phyloP scores from a whole-genome alignment of 2,329 filamentous ascomycete genomes.

The Paecilomyces variotii region DNA sequence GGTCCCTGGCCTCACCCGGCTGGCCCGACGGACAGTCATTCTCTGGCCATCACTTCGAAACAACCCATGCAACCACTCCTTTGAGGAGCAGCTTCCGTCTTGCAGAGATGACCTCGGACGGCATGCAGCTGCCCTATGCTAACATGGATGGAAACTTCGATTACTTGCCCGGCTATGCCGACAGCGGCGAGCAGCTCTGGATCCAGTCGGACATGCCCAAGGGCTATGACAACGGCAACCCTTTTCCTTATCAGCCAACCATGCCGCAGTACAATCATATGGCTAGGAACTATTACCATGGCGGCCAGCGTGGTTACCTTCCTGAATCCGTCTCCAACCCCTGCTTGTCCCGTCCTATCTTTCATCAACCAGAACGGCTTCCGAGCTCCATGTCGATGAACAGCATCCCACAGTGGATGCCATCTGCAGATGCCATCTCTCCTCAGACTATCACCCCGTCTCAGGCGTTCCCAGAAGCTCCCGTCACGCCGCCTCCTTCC shows the following conservation, averaged over 20 bases:
- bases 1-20: conserved; percentile 27
- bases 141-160: conserved; percentile 25
- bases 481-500: conserved; percentile 29
- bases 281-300: conserved; percentile 27
- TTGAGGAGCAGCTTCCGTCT: conserved; percentile 28
- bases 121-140: conserved; percentile 24
- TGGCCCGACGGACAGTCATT: conserved; percentile 26
- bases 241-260: conserved; percentile 24
- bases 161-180: conserved; percentile 30
- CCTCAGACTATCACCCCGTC: conserved; percentile 29
- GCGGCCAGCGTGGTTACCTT: conserved; percentile 23
- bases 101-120: conserved; percentile 27
- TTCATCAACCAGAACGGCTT: conserved; percentile 28
- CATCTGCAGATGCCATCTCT: conserved; percentile 22
- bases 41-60: conserved; percentile 21
- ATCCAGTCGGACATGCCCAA: conserved; percentile 29
- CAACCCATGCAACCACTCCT: conserved; percentile 21
- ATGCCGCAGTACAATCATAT: conserved; percentile 29
- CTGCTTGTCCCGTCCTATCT: conserved; percentile 31
- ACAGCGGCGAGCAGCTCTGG: conserved; percentile 31
- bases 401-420: conserved; percentile 31
- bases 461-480: conserved; percentile 23
- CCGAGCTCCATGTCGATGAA: conserved; percentile 28
- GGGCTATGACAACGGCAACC: conserved; percentile 22
- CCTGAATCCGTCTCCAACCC: conserved; percentile 32